Base-by-base conservation (phyloP, 345 rosid species). In the Schrenkiella parvula region DNA sequence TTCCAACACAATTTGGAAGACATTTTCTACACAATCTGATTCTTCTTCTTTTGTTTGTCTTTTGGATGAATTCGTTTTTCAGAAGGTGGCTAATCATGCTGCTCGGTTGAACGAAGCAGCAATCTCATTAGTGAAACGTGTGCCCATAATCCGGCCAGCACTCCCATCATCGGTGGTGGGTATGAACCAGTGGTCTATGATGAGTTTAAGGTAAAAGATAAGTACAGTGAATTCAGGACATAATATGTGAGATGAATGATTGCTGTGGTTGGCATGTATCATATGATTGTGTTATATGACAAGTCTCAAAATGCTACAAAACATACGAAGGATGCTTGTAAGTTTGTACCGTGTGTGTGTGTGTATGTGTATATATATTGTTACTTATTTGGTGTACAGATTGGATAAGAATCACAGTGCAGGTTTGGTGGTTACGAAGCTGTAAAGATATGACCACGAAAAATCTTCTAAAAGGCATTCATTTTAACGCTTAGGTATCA, bases 51-150 rank as follows among this genome's bases (percentile, higher is more conserved):
- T 42, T 15, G 2, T 50, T 1, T 37, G 3, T 66, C 31, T 51
- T 38, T 52, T 31, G 22, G 28, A 64, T 35, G 8, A 38, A 18
- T 32, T 31, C 2, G 13, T 35, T 25, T 37, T 32, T 47, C 67
- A 77, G 80, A 64, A 58, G 73, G 50, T 71, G 42, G 88, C 50
- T 68, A 89, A 81, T 60, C 95, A 87, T 12, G 86, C 88, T 14
- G 88, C 91, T 47, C 90, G 89, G 56, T 89, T 90, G 41, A 89
- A 91, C 4, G 96, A 95, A 73, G 97, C 99, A 73, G 97, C 99
- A 0, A 91, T 91, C 72, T 89, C 96, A 2, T 89, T 84, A 47
- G 91, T 84, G 81, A 86, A 82, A 79, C 85, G 96, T 37, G 91
- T 89, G 63, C 97, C 97, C 1, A 79, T 88, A 8, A 81, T 83